Conservation (phyloP, 768 basidiomycete species). For the Agaricus sinodeliciosus region DNA sequence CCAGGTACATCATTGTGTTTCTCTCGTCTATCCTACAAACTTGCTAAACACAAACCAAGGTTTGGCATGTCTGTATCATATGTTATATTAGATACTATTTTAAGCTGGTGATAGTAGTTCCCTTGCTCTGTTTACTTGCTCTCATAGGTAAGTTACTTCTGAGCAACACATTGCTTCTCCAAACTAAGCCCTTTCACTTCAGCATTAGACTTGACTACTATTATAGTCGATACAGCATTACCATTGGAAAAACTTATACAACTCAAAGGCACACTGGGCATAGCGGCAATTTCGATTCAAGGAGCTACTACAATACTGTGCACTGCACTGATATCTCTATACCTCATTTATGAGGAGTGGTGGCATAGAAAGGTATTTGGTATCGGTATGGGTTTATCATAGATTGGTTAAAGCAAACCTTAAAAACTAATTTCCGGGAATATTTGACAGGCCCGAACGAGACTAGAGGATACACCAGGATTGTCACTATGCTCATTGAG, state of each 20-base stretch:
- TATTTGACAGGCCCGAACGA: background rate
- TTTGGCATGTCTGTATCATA: background rate
- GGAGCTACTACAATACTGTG: background rate
- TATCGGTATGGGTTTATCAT: background rate
- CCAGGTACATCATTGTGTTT: background rate
- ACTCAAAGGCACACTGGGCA: background rate
- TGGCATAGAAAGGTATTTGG: background rate
- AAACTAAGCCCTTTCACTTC: background rate
- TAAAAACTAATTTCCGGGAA: no score
- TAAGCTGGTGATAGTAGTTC: background rate
- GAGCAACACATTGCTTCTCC: background rate
- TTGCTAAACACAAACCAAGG: background rate
- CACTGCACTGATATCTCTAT: background rate
- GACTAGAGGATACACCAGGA: background rate
- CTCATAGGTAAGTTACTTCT: background rate
- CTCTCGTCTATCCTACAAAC: background rate
- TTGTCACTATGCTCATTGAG: background rate
- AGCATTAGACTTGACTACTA: background rate
- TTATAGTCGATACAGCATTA: background rate
- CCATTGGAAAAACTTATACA: background rate
- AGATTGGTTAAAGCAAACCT: background rate
- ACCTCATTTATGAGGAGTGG: background rate
- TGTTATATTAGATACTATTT: background rate
- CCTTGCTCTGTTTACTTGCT: background rate
- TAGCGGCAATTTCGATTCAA: background rate